Evolutionary conservation across 805 yeast genomes (phyloP).

Genomic region (Gaillardinia entomophila): DNA sequence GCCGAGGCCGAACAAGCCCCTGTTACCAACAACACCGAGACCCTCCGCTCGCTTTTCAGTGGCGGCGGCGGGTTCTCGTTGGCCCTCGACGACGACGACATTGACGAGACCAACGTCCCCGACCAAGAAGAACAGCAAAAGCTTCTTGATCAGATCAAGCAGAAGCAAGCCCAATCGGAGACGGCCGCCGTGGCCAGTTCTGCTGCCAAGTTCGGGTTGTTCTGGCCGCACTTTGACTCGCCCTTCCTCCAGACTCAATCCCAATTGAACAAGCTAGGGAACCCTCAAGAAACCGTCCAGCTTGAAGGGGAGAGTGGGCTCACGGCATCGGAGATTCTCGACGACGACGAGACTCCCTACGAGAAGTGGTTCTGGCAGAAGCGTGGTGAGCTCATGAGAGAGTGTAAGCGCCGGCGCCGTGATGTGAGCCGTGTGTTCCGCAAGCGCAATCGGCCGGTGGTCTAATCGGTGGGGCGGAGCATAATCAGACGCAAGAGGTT

Average conservation of each 20-base stretch:
- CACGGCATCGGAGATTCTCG: conserved; percentile 24
- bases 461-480: too few relatives aligned
- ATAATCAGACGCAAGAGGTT: too few relatives aligned
- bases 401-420: conserved; percentile 67
- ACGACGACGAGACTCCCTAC: conserved; percentile 44
- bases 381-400: conserved; percentile 75
- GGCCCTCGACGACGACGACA: conserved; percentile 28
- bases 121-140: conserved; percentile 14
- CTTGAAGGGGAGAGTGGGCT: conserved; percentile 29
- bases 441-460: too few relatives aligned
- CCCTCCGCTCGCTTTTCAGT: conserved; percentile 50
- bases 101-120: conserved; percentile 6
- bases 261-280: conserved; percentile 56
- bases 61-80: conserved; percentile 27
- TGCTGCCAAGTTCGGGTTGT: conserved; percentile 39
- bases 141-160: conserved; percentile 24
- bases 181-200: conserved; percentile 10
- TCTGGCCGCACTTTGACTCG: conserved; percentile 79
- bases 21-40: conserved; percentile 47
- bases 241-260: conserved; percentile 86
- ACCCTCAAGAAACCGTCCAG: conserved; percentile 18
- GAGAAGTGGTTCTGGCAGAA: conserved; percentile 76
- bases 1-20: conserved; percentile 10
- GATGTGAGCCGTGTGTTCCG: conserved; percentile 60
- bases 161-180: conserved; percentile 24